phyloP scores from a whole-genome alignment of 2,329 filamentous ascomycete genomes.

The Colletotrichum simmondsii region DNA sequence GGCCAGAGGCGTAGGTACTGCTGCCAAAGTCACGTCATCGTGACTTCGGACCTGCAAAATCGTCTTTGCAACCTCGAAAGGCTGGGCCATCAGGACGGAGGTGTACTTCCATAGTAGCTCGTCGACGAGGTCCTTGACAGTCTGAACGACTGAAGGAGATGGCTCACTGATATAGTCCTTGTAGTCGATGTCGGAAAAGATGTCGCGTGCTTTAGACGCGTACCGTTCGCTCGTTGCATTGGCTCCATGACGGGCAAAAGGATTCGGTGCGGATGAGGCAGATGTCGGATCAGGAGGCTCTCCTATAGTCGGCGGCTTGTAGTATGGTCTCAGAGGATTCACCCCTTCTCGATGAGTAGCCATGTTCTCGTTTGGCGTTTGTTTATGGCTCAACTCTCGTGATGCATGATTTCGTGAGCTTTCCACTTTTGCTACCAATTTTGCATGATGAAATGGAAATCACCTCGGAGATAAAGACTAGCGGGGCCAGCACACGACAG shows the following conservation, averaged over 20 bases:
- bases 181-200: conserved; percentile 92
- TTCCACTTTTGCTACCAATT: conserved; percentile 18
- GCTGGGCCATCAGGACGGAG: conserved; percentile 88
- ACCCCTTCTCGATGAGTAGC: conserved; percentile 57
- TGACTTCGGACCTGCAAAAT: conserved; percentile 81
- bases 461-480: conserved; percentile 39
- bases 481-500: conserved; percentile 9
- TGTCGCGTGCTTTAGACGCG: conserved; percentile 79
- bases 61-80: conserved; percentile 96
- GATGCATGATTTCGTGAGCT: conserved; percentile 33
- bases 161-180: conserved; percentile 84
- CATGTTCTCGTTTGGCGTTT: conserved; percentile 46
- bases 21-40: conserved; percentile 48
- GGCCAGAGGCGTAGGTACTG: conserved; percentile 40
- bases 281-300: conserved; percentile 52
- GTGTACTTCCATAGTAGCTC: conserved; percentile 93
- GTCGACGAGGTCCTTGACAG: conserved; percentile 81
- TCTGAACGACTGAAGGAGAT: conserved; percentile 79
- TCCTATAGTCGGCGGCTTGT: conserved; percentile 70
- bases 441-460: conserved; percentile 44
- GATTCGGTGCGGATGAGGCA: conserved; percentile 52
- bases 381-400: conserved; percentile 24
- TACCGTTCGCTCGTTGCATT: conserved; percentile 56
- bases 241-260: conserved; percentile 51
- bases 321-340: conserved; percentile 78